phyloP scores from a whole-genome alignment of 371 early-diverging fungal species.

The Cokeromyces recurvatus region DNA sequence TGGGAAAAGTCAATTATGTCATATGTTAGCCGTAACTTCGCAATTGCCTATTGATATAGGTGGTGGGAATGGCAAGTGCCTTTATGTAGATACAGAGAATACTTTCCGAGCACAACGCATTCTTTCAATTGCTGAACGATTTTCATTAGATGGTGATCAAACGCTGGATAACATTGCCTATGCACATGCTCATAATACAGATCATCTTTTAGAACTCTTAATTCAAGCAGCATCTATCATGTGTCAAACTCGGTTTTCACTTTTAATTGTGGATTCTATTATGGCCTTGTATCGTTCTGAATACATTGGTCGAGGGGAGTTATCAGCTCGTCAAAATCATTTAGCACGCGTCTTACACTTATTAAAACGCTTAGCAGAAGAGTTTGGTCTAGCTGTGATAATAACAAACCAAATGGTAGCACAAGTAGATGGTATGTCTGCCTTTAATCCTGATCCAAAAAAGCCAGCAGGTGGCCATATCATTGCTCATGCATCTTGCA shows the following conservation, averaged over 20 bases:
- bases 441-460: conserved; percentile 95
- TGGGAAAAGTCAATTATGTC: conserved; percentile 99
- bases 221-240: conserved; percentile 95
- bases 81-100: conserved; percentile 98
- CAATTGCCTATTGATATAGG: conserved; percentile 88
- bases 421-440: conserved; percentile 88
- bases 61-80: conserved; percentile 94
- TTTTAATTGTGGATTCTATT: conserved; percentile 97
- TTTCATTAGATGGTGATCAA: conserved; percentile 80
- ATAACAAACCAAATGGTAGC: conserved; percentile 99
- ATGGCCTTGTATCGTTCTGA: conserved; percentile 98
- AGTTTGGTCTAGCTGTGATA: conserved; percentile 97
- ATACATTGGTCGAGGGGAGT: conserved; percentile 96
- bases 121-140: conserved; percentile 85
- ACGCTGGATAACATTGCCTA: conserved; percentile 95
- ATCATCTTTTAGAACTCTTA: conserved; percentile 93
- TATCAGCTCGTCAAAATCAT: conserved; percentile 96
- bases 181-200: conserved; percentile 97
- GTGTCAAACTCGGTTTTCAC: conserved; percentile 83
- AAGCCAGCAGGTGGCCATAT: conserved; percentile 99
- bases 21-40: conserved; percentile 96
- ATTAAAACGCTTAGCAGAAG: conserved; percentile 92
- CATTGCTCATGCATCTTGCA: conserved; percentile 96
- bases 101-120: conserved; percentile 96
- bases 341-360: conserved; percentile 91